Evolutionary conservation across 495 filamentous ascomycete species (phyloP).

Genomic region (Trichoderma parareesei): DNA sequence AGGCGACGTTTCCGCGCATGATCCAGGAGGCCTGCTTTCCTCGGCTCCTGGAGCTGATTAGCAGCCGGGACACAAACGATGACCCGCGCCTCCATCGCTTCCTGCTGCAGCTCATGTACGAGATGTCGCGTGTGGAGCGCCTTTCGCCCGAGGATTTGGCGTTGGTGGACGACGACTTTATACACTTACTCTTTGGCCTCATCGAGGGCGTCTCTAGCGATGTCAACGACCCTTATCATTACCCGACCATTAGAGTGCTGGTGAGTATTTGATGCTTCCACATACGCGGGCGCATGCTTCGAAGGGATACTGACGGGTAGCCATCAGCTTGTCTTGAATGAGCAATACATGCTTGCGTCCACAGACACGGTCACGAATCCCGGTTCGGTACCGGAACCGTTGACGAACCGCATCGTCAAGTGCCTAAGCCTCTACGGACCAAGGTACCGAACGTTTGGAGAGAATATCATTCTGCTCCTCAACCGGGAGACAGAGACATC

Average conservation of each 20-base stretch:
- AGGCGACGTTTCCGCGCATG: slow-evolving; percentile 76
- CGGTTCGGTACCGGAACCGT: slow-evolving; percentile 31
- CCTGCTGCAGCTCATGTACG: slow-evolving; percentile 84
- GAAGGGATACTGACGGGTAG: neutral
- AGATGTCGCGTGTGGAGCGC: slow-evolving; percentile 91
- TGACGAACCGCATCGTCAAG: slow-evolving; percentile 93
- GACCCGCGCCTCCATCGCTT: slow-evolving; percentile 70
- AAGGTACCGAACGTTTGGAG: slow-evolving; percentile 86
- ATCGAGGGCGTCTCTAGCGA: slow-evolving; percentile 88
- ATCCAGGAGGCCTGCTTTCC: slow-evolving; percentile 76
- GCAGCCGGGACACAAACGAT: slow-evolving; percentile 43
- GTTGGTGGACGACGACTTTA: slow-evolving; percentile 75
- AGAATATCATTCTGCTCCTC: slow-evolving; percentile 92
- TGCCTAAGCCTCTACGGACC: slow-evolving; percentile 69
- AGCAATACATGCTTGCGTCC: slow-evolving; percentile 89
- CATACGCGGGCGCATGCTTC: neutral
- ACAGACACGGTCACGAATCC: slow-evolving; percentile 50
- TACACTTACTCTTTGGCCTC: slow-evolving; percentile 74
- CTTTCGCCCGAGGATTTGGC: slow-evolving; percentile 70
- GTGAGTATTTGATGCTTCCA: slow-evolving; percentile 38
- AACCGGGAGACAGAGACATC: slow-evolving; percentile 94
- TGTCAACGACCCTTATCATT: slow-evolving; percentile 90
- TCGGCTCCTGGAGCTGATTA: slow-evolving; percentile 74
- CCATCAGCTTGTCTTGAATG: slow-evolving; percentile 82
- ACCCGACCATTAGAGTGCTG: slow-evolving; percentile 86